phyloP scores from a whole-genome alignment of 2,329 filamentous ascomycete species.

The Aspergillus sp. region DNA sequence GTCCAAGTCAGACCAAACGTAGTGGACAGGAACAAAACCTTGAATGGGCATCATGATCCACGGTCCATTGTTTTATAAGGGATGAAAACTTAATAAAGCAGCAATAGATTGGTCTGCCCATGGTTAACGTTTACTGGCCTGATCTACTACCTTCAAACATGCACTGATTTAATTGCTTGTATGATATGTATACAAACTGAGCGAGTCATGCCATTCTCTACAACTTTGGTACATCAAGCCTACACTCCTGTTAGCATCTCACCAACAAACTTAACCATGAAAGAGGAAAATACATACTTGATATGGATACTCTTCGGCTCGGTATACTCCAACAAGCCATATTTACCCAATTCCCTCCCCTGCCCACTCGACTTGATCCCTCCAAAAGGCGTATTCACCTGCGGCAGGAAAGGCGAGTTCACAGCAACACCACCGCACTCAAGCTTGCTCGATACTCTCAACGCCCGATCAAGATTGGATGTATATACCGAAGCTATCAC shows the following conservation, averaged over 20 bases:
- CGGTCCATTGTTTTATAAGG: too few relatives aligned
- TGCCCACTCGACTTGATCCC: conserved; percentile 4
- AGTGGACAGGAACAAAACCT: too few relatives aligned
- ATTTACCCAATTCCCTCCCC: conserved; percentile 1
- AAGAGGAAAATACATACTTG: background rate
- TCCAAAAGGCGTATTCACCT: conserved; percentile 6
- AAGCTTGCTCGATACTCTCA: conserved; percentile 7
- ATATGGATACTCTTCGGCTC: conserved; percentile 10
- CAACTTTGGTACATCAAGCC: background rate
- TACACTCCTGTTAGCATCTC: background rate
- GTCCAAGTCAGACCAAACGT: too few relatives aligned
- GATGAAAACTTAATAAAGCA: too few relatives aligned
- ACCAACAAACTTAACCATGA: background rate
- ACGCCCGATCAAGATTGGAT: conserved; percentile 4
- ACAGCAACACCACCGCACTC: conserved; percentile 13
- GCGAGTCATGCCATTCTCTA: background rate
- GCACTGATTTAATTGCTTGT: too few relatives aligned
- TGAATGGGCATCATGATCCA: too few relatives aligned
- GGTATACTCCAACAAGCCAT: conserved; percentile 5
- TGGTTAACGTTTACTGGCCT: too few relatives aligned
- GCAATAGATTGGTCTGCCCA: too few relatives aligned
- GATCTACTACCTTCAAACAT: too few relatives aligned
- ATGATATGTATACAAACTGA: too few relatives aligned
- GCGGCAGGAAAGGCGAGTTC: conserved; percentile 12
- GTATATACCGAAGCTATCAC: conserved; percentile 5